These are phyloP conservation scores for Silene uniflora DNA, from an alignment of 148 eudicot genomes.

Conservation along the genomic window DNA sequence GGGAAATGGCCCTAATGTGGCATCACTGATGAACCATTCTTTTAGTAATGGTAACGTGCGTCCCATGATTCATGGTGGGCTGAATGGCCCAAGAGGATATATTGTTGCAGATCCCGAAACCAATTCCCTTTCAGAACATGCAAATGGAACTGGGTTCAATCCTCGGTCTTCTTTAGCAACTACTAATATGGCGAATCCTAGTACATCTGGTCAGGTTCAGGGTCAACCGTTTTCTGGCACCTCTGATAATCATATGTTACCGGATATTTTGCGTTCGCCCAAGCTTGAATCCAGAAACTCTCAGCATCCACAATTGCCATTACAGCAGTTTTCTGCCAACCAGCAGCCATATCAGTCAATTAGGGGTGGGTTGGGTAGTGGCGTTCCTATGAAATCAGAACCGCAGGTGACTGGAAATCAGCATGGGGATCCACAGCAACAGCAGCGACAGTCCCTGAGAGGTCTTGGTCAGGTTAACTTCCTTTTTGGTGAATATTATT, in stretches of 20 bases:
- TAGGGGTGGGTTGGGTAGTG: conserved; percentile 52
- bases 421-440: conserved; percentile 35
- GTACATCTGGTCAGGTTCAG: conserved; percentile 35
- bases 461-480: conserved; percentile 64
- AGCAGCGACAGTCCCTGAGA: conserved; percentile 58
- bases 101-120: conserved; percentile 62
- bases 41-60: conserved; percentile 62
- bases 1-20: conserved; percentile 68
- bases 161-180: conserved; percentile 45
- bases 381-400: conserved; percentile 54
- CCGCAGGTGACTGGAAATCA: conserved; percentile 49
- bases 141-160: conserved; percentile 69
- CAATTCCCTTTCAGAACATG: conserved; percentile 58
- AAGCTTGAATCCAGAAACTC: conserved; percentile 51
- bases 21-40: conserved; percentile 73
- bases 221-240: conserved; percentile 47
- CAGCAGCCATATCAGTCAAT: conserved; percentile 55
- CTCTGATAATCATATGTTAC: conserved; percentile 49
- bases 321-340: conserved; percentile 45
- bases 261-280: conserved; percentile 57
- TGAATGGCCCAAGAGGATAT: conserved; percentile 46
- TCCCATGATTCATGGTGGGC: conserved; percentile 47
- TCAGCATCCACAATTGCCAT: conserved; percentile 54
- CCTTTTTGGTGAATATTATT: not conserved
- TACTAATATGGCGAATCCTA: conserved; percentile 38